Percentiles rank a stretch among this genome's conserved stretches.
Conservation (phyloP, 805 yeast species). For the Teunomyces lycoperdinae region DNA sequence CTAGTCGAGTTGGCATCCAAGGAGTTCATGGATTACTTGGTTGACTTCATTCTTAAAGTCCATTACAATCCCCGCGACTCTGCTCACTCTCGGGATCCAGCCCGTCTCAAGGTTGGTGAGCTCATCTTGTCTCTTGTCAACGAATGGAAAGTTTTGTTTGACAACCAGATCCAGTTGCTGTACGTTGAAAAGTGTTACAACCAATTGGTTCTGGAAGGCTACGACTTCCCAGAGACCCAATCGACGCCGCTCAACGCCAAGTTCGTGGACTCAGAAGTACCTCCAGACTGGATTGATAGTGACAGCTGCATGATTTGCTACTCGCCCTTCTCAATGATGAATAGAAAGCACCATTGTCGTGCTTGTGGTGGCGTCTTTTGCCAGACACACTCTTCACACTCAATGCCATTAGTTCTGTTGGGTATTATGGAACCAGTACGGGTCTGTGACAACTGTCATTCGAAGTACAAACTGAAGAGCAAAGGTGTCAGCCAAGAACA, state of each 20-base stretch:
- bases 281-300: constrained; percentile 97
- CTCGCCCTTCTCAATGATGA: constrained; percentile 70
- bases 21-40: constrained; percentile 82
- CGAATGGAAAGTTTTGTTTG: constrained; percentile 74
- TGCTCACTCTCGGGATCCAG: background rate
- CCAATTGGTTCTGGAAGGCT: constrained; percentile 59
- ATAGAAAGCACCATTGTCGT: constrained; percentile 94
- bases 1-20: constrained; percentile 73
- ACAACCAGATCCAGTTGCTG: constrained; percentile 59
- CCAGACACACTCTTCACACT: constrained; percentile 77
- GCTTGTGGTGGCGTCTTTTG: constrained; percentile 96
- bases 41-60: constrained; percentile 40
- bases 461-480: constrained; percentile 43
- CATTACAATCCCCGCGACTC: constrained; percentile 34
- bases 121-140: constrained; percentile 64
- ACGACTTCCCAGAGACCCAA: constrained; percentile 55
- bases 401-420: constrained; percentile 68
- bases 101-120: constrained; percentile 46
- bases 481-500: background rate
- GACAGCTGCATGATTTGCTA: constrained; percentile 96
- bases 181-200: constrained; percentile 64
- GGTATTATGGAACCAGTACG: constrained; percentile 90
- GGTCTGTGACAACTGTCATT: constrained; percentile 88
- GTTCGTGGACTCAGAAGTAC: constrained; percentile 83
- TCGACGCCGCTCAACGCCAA: constrained; percentile 25